Conservation (phyloP, 805 yeast genomes). For the Zygotorulaspora florentina region DNA sequence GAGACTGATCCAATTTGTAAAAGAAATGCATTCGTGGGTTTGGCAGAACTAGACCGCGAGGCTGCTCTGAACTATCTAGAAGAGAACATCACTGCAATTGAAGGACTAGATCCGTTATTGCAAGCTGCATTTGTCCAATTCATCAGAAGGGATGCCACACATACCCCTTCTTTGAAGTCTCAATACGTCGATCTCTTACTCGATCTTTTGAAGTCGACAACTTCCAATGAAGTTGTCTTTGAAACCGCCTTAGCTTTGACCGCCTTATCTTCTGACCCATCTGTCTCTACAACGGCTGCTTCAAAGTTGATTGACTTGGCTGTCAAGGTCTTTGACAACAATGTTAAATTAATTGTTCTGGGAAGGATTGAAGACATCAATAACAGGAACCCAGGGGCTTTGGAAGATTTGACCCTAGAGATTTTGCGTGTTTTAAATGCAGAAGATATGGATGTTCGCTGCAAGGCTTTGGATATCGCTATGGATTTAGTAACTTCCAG, state of each 20-base stretch:
- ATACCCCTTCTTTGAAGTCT: constrained; percentile 57
- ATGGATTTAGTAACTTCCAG: constrained; percentile 74
- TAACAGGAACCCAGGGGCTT: constrained; percentile 68
- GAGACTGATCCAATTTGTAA: constrained; percentile 93
- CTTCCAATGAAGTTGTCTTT: constrained; percentile 63
- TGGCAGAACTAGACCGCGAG: constrained; percentile 77
- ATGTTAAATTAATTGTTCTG: constrained; percentile 86
- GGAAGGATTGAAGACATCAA: constrained; percentile 79
- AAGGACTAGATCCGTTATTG: constrained; percentile 70
- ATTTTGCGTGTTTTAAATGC: constrained; percentile 80
- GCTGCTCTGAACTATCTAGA: constrained; percentile 80
- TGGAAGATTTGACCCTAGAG: constrained; percentile 81
- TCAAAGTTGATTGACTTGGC: constrained; percentile 83
- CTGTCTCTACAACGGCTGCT: constrained; percentile 73
- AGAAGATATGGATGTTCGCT: constrained; percentile 87
- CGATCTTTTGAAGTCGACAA: constrained; percentile 64
- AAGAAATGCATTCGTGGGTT: constrained; percentile 89
- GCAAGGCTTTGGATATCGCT: constrained; percentile 81
- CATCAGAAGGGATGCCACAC: constrained; percentile 73
- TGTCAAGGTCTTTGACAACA: constrained; percentile 89
- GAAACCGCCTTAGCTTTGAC: constrained; percentile 87
- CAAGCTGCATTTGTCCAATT: constrained; percentile 91
- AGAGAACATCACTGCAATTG: constrained; percentile 56
- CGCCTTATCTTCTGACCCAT: constrained; percentile 55
- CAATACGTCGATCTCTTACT: constrained; percentile 69